Evolutionary conservation across 2,329 filamentous ascomycete species (phyloP).

Genomic region (Scopulariopsis brevicaulis): DNA sequence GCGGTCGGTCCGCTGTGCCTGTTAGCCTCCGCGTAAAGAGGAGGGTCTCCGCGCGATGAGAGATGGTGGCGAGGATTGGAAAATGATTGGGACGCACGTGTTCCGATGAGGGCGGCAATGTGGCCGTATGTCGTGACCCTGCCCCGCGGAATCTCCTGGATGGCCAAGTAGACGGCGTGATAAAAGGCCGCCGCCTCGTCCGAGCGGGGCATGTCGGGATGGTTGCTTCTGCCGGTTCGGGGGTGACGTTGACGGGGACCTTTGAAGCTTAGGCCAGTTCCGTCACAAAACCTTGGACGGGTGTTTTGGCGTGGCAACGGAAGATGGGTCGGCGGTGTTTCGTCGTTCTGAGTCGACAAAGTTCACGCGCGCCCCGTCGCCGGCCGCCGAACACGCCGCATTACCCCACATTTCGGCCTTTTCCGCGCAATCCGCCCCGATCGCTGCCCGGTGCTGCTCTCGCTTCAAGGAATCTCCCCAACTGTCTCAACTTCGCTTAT

Average conservation of each 20-base stretch:
- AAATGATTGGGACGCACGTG: constrained; percentile 40
- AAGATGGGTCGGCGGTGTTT: too few species aligned
- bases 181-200: constrained; percentile 70
- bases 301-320: too few species aligned
- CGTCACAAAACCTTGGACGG: too few species aligned
- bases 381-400: too few species aligned
- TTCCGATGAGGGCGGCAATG: constrained; percentile 61
- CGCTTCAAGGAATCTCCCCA: too few species aligned
- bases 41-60: not conserved
- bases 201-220: constrained; percentile 50
- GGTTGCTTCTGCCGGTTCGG: not conserved
- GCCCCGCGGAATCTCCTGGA: constrained; percentile 75
- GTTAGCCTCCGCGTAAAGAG: not conserved
- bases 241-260: not conserved
- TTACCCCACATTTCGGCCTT: too few species aligned
- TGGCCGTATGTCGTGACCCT: constrained; percentile 83
- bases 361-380: too few species aligned
- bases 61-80: not conserved
- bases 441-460: too few species aligned
- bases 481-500: too few species aligned
- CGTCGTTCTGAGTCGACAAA: too few species aligned
- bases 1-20: constrained; percentile 51
- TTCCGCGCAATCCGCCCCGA: too few species aligned
- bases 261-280: too few species aligned
- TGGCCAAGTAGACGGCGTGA: constrained; percentile 65